phyloP scores from a whole-genome alignment of 1,284 basidiomycete species.

The Cryptococcus sp. region DNA sequence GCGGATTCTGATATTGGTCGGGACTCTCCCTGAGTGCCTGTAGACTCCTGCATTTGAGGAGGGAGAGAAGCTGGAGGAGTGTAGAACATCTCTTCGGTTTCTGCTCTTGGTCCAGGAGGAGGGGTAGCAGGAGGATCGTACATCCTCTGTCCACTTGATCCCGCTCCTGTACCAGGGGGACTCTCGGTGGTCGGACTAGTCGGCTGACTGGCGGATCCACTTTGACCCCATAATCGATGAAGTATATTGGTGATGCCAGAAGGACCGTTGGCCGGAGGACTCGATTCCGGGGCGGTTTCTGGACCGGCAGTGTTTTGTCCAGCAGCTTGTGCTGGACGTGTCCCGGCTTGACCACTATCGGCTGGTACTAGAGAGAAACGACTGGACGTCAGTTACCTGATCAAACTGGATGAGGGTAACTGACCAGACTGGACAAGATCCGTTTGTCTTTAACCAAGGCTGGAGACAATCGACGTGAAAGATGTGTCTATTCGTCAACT shows the following conservation, averaged over 20 bases:
- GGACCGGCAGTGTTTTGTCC: background rate
- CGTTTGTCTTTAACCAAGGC: conserved; percentile 46
- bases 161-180: background rate
- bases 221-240: conserved; percentile 37
- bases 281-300: no score
- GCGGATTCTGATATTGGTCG: background rate
- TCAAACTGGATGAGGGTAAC: conserved; percentile 1
- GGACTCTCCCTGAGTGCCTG: background rate
- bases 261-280: background rate
- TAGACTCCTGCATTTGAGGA: conserved; percentile 2
- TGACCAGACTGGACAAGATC: conserved; percentile 47
- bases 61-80: background rate
- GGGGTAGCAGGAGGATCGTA: background rate
- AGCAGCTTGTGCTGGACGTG: background rate
- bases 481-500: conserved; percentile 27
- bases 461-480: conserved; percentile 46
- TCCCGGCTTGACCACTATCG: conserved; percentile 6
- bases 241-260: conserved; percentile 19
- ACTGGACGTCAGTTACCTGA: conserved; percentile 14
- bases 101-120: background rate
- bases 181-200: background rate
- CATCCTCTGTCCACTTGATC: background rate
- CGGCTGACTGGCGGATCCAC: conserved; percentile 6
- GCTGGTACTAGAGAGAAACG: conserved; percentile 44
- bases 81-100: no score